Evolutionary conservation across 805 yeast genomes (phyloP), one percentile per base, ranked within the genome.

Genomic region (Pichia cabralensis): DNA sequence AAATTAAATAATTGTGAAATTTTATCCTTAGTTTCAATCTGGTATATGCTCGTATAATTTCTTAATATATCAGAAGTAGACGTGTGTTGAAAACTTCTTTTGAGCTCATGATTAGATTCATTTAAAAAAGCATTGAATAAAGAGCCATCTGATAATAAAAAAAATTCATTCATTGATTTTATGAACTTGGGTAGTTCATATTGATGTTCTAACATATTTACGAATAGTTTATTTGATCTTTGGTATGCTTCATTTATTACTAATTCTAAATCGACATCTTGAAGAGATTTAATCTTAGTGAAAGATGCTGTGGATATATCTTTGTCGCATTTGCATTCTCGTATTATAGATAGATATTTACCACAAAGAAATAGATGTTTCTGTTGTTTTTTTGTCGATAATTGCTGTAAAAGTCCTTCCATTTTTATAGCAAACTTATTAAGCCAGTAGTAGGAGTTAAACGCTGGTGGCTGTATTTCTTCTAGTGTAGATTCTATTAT

Each of bases 301-400:
- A 24, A 28, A 5, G 22, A 18, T 26, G 21, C 15, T 0, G 38
- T 28, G 3, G 21, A n/a, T 3, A 31, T 36, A 6, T 21, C 11
- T 10, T 28, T 14, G 1, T 13, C 16, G 20, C 24, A 36, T 5
- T 33, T 18, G 27, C 45, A 76, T 37, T 68, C 74, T 36, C 73
- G 67, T 28, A 81, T 64, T 3, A 89, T 77, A 47, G 84, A 82
- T 36, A 86, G 60, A 46, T 78, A 78, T 55, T 85, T 88, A 2
- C 99, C 99, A 0, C 96, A 83, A 33, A 76, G 62, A 17, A 89
- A 60, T 0, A 89, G 67, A 53, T 80, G 79, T 31, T 67, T 65
- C 44, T 80, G 80, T 6, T 76, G 51, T 2, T 65, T 69, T 18
- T 60, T 62, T 25, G 64, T 56, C 6, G 63, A 57, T 39, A 89